phyloP scores from a whole-genome alignment of 345 rosid genomes.

The Nasturtium officinale region DNA sequence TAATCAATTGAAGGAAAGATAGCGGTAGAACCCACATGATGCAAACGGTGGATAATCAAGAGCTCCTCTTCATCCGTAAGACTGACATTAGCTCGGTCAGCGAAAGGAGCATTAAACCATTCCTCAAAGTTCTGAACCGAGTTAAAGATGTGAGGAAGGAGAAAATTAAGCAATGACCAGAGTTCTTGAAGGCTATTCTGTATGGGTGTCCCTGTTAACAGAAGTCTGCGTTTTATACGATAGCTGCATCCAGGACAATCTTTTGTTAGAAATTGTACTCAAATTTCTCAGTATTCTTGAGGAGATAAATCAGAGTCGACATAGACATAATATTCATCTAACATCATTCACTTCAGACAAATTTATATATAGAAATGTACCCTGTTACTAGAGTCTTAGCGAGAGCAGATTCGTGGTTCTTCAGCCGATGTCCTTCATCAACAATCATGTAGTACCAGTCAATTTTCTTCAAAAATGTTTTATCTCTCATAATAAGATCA shows the following conservation, averaged over 20 bases:
- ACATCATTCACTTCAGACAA: conserved; percentile 18
- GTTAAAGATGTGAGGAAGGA: conserved; percentile 93
- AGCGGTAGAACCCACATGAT: conserved; percentile 67
- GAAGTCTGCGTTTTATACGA: conserved; percentile 87
- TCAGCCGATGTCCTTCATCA: conserved; percentile 98
- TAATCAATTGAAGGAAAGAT: conserved; percentile 19
- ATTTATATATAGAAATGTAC: conserved; percentile 49
- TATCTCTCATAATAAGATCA: conserved; percentile 98
- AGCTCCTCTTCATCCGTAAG: conserved; percentile 94
- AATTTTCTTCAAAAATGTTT: conserved; percentile 87
- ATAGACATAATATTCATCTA: conserved; percentile 5
- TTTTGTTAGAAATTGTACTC: conserved; percentile 34
- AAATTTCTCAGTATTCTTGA: conserved; percentile 18
- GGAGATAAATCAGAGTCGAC: neutral
- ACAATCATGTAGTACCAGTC: conserved; percentile 93
- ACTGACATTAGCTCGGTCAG: conserved; percentile 83
- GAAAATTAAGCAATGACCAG: conserved; percentile 97
- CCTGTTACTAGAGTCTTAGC: conserved; percentile 81
- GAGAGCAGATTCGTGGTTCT: conserved; percentile 95
- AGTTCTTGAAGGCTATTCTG: conserved; percentile 97
- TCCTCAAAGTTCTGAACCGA: conserved; percentile 93
- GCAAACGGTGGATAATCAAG: conserved; percentile 90
- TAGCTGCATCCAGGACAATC: conserved; percentile 62
- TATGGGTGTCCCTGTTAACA: conserved; percentile 96
- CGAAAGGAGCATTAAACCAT: conserved; percentile 99